phyloP scores from a whole-genome alignment of 2,329 filamentous ascomycete species.

The Sphaerulina musiva region DNA sequence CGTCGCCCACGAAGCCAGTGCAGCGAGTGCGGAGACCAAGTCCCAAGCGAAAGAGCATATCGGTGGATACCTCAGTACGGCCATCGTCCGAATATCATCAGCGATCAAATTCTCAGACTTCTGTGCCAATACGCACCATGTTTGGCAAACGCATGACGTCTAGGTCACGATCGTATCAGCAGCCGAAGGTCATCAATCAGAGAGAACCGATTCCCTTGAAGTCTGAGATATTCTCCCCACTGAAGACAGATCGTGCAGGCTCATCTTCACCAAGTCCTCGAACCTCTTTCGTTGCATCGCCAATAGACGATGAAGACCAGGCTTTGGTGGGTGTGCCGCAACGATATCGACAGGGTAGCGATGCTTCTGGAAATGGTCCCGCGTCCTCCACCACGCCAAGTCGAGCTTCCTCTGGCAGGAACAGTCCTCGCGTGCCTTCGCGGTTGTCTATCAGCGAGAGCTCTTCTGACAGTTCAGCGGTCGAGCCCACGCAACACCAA shows the following conservation, averaged over 20 bases:
- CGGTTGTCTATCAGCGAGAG: constrained; percentile 15
- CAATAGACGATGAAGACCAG: constrained; percentile 12
- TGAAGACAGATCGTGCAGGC: constrained; percentile 26
- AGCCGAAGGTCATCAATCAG: constrained; percentile 30
- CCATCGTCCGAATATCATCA: constrained; percentile 16
- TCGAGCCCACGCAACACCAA: constrained; percentile 6
- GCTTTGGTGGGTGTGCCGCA: constrained; percentile 10
- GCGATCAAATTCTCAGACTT: constrained; percentile 25
- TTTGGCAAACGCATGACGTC: constrained; percentile 26
- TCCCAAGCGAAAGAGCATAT: constrained; percentile 12
- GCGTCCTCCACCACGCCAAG: constrained; percentile 6
- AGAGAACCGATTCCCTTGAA: constrained; percentile 29
- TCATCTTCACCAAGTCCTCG: constrained; percentile 8
- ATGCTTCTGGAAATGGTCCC: constrained; percentile 8
- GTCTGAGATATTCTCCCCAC: constrained; percentile 32
- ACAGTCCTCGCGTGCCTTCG: constrained; percentile 10
- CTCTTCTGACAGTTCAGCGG: constrained; percentile 18
- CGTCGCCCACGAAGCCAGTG: constrained; percentile 11
- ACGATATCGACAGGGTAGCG: constrained; percentile 14
- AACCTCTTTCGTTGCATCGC: constrained; percentile 17
- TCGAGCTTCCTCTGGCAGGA: constrained; percentile 11
- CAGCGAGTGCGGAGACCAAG: constrained; percentile 12
- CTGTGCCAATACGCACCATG: constrained; percentile 25
- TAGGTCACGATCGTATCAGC: constrained; percentile 26
- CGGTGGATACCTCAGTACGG: constrained; percentile 12